phyloP scores from a whole-genome alignment of 2,329 filamentous ascomycete genomes.

The Nothophoma quercina region DNA sequence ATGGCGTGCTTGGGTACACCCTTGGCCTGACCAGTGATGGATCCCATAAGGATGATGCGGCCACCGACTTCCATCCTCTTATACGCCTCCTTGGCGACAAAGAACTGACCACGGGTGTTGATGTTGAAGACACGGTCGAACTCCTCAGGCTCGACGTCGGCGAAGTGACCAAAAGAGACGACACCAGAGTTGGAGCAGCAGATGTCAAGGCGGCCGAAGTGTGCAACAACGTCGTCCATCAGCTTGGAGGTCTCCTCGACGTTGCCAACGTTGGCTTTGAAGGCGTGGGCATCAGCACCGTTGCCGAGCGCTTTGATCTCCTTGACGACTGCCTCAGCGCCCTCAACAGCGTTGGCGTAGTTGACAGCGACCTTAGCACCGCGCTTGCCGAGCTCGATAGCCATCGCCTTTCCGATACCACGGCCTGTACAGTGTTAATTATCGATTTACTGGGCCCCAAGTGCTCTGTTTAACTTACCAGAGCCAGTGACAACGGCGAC shows the following conservation, averaged over 20 bases:
- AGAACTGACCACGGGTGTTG: conserved; percentile 70
- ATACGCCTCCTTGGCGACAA: conserved; percentile 66
- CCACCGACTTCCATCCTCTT: conserved; percentile 61
- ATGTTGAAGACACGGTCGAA: conserved; percentile 67
- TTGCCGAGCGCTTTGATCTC: conserved; percentile 68
- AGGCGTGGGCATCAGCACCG: conserved; percentile 68
- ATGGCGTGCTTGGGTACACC: conserved; percentile 62
- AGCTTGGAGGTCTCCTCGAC: conserved; percentile 68
- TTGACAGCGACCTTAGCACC: conserved; percentile 73
- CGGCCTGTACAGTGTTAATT: conserved; percentile 55
- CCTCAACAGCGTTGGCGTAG: conserved; percentile 70
- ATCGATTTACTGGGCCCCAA: background rate
- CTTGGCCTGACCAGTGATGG: conserved; percentile 65
- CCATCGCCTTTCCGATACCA: conserved; percentile 72
- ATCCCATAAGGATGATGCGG: conserved; percentile 63
- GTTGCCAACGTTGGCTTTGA: conserved; percentile 73
- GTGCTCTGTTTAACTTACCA: conserved; percentile 42
- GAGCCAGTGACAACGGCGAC: conserved; percentile 63
- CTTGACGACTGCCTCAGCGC: conserved; percentile 71
- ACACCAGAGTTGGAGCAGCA: conserved; percentile 73
- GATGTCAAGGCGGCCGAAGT: conserved; percentile 73
- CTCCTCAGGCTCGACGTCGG: conserved; percentile 62
- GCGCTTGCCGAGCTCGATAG: conserved; percentile 68
- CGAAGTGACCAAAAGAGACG: conserved; percentile 61
- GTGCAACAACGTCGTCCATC: conserved; percentile 68